Conservation (phyloP, 176 grass and related monocot species). For the Aegilops bicornis region DNA sequence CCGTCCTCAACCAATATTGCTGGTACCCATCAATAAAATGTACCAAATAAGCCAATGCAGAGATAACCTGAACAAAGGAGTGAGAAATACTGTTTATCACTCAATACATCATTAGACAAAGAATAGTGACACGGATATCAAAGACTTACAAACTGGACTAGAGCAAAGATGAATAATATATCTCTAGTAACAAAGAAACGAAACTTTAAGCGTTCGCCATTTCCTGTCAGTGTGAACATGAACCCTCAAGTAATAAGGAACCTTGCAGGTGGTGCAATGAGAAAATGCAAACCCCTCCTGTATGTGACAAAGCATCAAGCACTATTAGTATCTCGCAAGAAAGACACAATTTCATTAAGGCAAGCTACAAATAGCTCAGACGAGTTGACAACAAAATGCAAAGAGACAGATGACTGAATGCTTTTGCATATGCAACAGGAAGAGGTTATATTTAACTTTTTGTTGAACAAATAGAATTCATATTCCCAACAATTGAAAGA, state of each 20-base stretch:
- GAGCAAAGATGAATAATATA: constrained; percentile 91
- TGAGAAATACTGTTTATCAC: constrained; percentile 27
- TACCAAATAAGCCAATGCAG: constrained; percentile 81
- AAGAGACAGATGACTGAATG: not conserved
- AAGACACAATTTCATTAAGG: not conserved
- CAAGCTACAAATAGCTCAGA: constrained; percentile 8
- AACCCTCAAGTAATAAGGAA: constrained; percentile 96
- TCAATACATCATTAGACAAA: constrained; percentile 27
- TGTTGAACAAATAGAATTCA: not conserved
- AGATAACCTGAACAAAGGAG: constrained; percentile 70
- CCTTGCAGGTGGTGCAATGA: constrained; percentile 99
- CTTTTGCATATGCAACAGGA: constrained; percentile 5
- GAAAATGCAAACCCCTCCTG: constrained; percentile 99
- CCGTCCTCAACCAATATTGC: constrained; percentile 81
- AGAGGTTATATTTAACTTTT: not conserved
- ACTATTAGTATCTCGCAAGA: not conserved
- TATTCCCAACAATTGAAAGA: not conserved
- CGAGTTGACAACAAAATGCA: constrained; percentile 7
- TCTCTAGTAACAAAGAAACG: constrained; percentile 99
- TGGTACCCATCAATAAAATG: constrained; percentile 89
- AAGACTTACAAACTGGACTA: constrained; percentile 86
- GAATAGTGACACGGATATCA: not conserved
- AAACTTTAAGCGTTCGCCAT: constrained; percentile 97
- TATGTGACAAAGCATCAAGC: constrained; percentile 26
- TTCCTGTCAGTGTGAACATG: constrained; percentile 96